Conservation (phyloP, 2,329 filamentous ascomycete species). For the Phymatotrichopsis omnivora region DNA sequence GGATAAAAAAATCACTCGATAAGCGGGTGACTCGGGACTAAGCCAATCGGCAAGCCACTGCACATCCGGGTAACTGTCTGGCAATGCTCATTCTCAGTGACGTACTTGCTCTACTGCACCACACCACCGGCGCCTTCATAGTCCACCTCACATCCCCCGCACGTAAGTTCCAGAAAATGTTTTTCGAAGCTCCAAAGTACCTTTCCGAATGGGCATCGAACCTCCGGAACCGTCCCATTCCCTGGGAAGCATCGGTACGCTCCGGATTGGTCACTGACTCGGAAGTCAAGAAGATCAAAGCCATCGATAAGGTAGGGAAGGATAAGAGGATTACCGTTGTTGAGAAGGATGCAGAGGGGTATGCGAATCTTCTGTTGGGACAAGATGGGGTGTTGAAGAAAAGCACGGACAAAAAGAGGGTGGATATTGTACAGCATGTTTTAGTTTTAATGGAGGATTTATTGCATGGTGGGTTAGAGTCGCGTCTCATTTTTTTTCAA, state of each 20-base stretch:
- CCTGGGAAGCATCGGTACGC: slow-evolving; percentile 92
- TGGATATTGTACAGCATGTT: slow-evolving; percentile 90
- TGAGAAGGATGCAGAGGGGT: slow-evolving; percentile 68
- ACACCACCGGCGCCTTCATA: too few relatives aligned
- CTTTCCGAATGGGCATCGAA: slow-evolving; percentile 86
- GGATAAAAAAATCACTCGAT: too few relatives aligned
- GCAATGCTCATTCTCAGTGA: too few relatives aligned
- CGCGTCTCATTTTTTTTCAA: not conserved
- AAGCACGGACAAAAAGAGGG: slow-evolving; percentile 47
- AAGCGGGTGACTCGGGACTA: too few relatives aligned
- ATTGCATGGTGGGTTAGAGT: slow-evolving; percentile 57
- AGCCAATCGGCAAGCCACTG: too few relatives aligned
- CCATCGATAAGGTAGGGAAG: slow-evolving; percentile 90
- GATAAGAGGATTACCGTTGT: slow-evolving; percentile 78
- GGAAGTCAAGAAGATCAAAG: slow-evolving; percentile 90
- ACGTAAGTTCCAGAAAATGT: slow-evolving; percentile 58
- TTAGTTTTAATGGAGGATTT: slow-evolving; percentile 81
- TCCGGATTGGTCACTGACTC: slow-evolving; percentile 88
- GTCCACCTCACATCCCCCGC: not conserved
- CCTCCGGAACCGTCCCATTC: slow-evolving; percentile 88
- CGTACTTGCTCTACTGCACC: too few relatives aligned
- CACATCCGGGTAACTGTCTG: too few relatives aligned
- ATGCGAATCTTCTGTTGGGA: slow-evolving; percentile 70
- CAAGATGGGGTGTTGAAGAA: slow-evolving; percentile 38
- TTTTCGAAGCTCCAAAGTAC: slow-evolving; percentile 83